Base-by-base conservation (phyloP, 1,139 yeast genomes). In the Pneumocystis wakefieldiae region DNA sequence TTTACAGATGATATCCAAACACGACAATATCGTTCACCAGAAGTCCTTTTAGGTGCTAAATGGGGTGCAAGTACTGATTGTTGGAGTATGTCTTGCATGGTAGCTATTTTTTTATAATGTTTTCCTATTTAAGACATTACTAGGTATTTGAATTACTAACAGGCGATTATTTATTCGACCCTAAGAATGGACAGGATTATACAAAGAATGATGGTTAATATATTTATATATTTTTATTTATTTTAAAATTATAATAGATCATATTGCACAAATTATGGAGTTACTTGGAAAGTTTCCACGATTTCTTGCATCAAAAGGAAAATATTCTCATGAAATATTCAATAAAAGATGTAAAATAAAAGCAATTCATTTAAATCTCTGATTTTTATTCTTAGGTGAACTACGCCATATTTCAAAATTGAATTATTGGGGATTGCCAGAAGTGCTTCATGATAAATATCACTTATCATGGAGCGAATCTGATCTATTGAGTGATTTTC, bases 31-130 rank as follows among this genome's bases (percentile, higher is more conserved):
- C 76, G 96, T 48, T 80, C 94, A 1, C 95, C 95, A 0, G 96
- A 88, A 72, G 85, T 87, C 55, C 74, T 83, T 35, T 74, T 84
- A 61, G 87, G 90, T 60, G 79, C 83, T 19, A 72, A 78, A 24
- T 88, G 95, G 95, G 95, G 96, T 14, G 86, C 90, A 59, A 82
- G 87, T 61, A 83, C 90, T 0, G 96, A 88, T 72, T 77, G 86
- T 60, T 88, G 96, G 96, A 84, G 91, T 53, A 76, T 84, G 72
- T 95, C 91, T 0, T 88, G 96, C 75, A 78, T 89, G 69, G 76
- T 85, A 57, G 24, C n/a, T 37, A 29, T 19, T 57, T 39, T 57
- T 57, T 15, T 1, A 10, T 19, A 42, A 12, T 57, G 24, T 48
- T 39, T n/a, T 39, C 24, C 28, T 48, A 57, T 10, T 57, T 19